A percentile compares a stretch with the other conserved stretches of the same genome.
These are phyloP conservation scores for Psophocarpus tetragonolobus DNA, from an alignment of 306 rosid species.

Conservation along the genomic window DNA sequence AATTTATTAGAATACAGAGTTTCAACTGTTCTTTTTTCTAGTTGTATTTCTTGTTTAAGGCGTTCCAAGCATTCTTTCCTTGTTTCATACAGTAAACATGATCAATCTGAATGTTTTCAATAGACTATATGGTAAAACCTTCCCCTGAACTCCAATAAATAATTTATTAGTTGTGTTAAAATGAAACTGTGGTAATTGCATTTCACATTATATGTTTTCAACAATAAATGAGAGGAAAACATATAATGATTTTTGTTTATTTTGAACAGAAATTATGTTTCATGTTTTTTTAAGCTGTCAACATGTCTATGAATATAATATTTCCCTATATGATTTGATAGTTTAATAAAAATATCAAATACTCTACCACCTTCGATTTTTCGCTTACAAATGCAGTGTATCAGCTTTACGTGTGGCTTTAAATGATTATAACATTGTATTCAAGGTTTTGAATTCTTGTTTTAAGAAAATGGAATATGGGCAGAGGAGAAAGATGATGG, in stretches of 20 bases:
- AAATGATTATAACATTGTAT: background rate
- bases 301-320: background rate
- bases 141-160: background rate
- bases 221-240: background rate
- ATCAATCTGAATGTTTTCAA: too few species aligned
- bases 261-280: background rate
- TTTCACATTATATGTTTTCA: background rate
- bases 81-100: background rate
- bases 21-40: background rate
- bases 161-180: background rate
- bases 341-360: background rate
- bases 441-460: background rate
- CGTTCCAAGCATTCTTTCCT: background rate
- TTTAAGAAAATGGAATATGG: background rate
- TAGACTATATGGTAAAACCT: background rate
- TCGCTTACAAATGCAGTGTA: background rate
- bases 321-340: background rate
- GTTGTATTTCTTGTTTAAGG: background rate
- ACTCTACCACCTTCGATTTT: background rate
- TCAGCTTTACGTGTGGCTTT: background rate
- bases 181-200: background rate
- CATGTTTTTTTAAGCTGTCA: background rate
- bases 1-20: background rate
- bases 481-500: background rate
- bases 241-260: too few species aligned